Conservation (phyloP, 2,329 filamentous ascomycete species). For the Myriosclerotinia curreyana region DNA sequence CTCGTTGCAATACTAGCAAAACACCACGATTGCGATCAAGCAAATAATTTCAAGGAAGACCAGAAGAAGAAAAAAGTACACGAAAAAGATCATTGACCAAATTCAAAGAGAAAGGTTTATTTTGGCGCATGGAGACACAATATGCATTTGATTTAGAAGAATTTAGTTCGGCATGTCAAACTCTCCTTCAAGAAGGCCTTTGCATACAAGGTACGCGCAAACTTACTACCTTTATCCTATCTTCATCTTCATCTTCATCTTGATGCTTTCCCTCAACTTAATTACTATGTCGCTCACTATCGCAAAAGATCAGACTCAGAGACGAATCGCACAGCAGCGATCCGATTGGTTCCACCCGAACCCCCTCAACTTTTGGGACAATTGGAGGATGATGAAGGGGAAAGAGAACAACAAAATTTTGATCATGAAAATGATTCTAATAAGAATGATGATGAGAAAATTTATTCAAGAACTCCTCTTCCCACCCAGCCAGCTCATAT, state of each 20-base stretch:
- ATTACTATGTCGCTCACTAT: constrained; percentile 16
- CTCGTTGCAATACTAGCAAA: constrained; percentile 7
- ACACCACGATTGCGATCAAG: not conserved
- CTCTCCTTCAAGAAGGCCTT: constrained; percentile 27
- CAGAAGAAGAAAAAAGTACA: not conserved
- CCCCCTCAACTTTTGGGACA: constrained; percentile 28
- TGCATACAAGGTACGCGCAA: constrained; percentile 23
- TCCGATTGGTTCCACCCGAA: constrained; percentile 29
- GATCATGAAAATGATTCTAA: constrained; percentile 16
- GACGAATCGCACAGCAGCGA: constrained; percentile 29
- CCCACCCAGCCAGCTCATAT: constrained; percentile 39
- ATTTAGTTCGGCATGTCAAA: constrained; percentile 28
- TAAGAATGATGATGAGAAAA: constrained; percentile 25
- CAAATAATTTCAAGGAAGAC: not conserved
- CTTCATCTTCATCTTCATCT: not conserved
- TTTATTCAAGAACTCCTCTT: constrained; percentile 38
- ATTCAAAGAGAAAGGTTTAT: not conserved
- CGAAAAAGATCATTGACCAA: not conserved
- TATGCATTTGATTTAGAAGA: constrained; percentile 21
- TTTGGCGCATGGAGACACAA: constrained; percentile 24
- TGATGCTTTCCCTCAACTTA: constrained; percentile 12
- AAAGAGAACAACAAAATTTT: not conserved
- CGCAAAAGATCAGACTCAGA: constrained; percentile 32
- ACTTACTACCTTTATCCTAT: not conserved
- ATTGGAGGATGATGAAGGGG: constrained; percentile 13